Conservation (phyloP, 2,329 filamentous ascomycete genomes). For the Aspergillaceae sp. region DNA sequence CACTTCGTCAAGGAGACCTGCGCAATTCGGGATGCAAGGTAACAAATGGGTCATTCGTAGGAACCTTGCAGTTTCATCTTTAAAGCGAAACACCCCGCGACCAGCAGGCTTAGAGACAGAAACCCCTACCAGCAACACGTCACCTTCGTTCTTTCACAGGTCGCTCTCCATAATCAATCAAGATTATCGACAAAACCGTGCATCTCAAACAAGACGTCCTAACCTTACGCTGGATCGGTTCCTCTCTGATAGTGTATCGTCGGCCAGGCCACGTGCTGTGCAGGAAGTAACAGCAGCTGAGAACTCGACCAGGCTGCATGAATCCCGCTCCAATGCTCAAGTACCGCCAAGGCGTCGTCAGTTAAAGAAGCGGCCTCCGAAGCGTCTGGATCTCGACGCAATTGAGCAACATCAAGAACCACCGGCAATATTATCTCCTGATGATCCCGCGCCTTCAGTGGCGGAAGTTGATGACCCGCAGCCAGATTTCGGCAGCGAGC, state of each 20-base stretch:
- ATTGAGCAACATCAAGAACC: slow-evolving; percentile 38
- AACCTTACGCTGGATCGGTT: slow-evolving; percentile 30
- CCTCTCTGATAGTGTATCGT: slow-evolving; percentile 16
- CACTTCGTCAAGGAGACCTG: neutral
- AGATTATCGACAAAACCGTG: slow-evolving; percentile 16
- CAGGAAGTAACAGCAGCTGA: neutral
- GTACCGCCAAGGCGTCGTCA: slow-evolving; percentile 12
- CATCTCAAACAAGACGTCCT: slow-evolving; percentile 9
- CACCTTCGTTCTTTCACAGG: slow-evolving; percentile 20
- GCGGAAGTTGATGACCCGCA: slow-evolving; percentile 1
- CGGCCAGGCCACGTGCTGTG: slow-evolving; percentile 2
- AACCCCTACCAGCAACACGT: slow-evolving; percentile 7
- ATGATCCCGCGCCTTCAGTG: slow-evolving; percentile 4
- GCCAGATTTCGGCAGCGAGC: slow-evolving; percentile 10
- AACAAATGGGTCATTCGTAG: slow-evolving; percentile 28
- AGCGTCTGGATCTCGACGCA: slow-evolving; percentile 39
- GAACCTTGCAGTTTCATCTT: slow-evolving; percentile 27
- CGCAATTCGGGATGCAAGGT: slow-evolving; percentile 12
- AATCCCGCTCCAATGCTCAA: slow-evolving; percentile 6
- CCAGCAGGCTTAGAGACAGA: slow-evolving; percentile 27
- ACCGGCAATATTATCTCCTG: slow-evolving; percentile 15
- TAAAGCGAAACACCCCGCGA: slow-evolving; percentile 26
- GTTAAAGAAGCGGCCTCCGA: slow-evolving; percentile 33
- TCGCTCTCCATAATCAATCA: slow-evolving; percentile 26
- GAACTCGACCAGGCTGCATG: slow-evolving; percentile 1